Conservation (phyloP, 495 filamentous ascomycete species). For the Sordaria brevicollis region DNA sequence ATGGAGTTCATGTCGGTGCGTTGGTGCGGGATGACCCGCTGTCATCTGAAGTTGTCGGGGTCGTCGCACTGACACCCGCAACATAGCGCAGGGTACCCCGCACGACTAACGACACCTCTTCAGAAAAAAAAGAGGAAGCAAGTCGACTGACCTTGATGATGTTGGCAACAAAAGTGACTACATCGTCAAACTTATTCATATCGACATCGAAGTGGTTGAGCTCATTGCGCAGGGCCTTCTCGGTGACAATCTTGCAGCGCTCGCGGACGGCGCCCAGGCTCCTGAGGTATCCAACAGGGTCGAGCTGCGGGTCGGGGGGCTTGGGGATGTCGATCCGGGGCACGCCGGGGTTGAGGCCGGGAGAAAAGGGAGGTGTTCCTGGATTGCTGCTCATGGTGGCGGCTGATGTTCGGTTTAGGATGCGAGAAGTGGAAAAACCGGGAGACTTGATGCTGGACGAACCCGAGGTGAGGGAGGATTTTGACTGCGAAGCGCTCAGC, state of each 20-base stretch:
- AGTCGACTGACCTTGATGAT: constrained; percentile 75
- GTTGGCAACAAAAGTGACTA: constrained; percentile 83
- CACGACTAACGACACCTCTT: background rate
- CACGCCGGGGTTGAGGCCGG: constrained; percentile 24
- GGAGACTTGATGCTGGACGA: constrained; percentile 26
- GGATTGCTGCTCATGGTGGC: constrained; percentile 27
- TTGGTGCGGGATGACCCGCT: background rate
- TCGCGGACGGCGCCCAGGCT: constrained; percentile 87
- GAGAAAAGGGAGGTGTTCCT: constrained; percentile 33
- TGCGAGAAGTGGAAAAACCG: constrained; percentile 16
- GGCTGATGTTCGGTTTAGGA: constrained; percentile 27
- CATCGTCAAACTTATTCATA: constrained; percentile 74
- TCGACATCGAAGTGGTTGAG: constrained; percentile 90
- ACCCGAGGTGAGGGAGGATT: constrained; percentile 23
- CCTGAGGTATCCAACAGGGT: constrained; percentile 85
- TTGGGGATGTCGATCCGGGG: constrained; percentile 62
- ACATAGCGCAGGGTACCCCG: background rate
- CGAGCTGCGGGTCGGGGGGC: constrained; percentile 79
- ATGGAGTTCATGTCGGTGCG: background rate
- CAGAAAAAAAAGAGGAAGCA: background rate
- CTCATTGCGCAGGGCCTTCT: constrained; percentile 68
- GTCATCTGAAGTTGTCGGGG: background rate
- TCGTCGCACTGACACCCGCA: constrained; percentile 3
- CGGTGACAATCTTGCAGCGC: constrained; percentile 57
- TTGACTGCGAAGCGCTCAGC: constrained; percentile 23